A percentile compares a stretch with the other conserved stretches of the same genome.
Evolutionary conservation across 257 asterid genomes (phyloP).

Genomic region (Solanum chilense): DNA sequence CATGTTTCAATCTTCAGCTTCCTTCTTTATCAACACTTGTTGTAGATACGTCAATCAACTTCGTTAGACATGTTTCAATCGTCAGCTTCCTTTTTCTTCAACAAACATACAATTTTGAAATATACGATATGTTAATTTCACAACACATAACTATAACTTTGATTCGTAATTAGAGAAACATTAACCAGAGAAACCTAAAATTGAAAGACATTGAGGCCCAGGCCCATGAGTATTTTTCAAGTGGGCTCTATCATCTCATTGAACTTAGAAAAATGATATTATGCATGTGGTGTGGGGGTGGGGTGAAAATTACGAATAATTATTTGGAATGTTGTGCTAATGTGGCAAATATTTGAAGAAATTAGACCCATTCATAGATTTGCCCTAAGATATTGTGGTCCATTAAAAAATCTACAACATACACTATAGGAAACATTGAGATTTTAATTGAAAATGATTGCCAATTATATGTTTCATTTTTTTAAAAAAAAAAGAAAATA

Average conservation of each 20-base stretch:
- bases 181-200: not conserved
- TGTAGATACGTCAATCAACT: too few species aligned
- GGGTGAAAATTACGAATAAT: not conserved
- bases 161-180: too few species aligned
- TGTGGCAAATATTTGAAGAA: not conserved
- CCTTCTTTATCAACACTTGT: too few species aligned
- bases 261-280: not conserved
- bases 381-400: not conserved
- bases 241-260: not conserved
- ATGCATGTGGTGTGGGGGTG: not conserved
- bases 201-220: not conserved
- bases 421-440: not conserved
- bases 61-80: too few species aligned
- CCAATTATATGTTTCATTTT: not conserved
- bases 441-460: not conserved
- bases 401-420: not conserved
- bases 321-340: not conserved
- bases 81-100: too few species aligned
- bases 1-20: too few species aligned
- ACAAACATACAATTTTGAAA: too few species aligned
- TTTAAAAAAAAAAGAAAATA: not conserved
- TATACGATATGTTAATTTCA: too few species aligned
- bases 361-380: not conserved
- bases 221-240: not conserved
- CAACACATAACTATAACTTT: too few species aligned